Evolutionary conservation across 176 grass and related monocot species (phyloP), one percentile per base, ranked within the genome.

Genomic region (Tuctoria greenei): DNA sequence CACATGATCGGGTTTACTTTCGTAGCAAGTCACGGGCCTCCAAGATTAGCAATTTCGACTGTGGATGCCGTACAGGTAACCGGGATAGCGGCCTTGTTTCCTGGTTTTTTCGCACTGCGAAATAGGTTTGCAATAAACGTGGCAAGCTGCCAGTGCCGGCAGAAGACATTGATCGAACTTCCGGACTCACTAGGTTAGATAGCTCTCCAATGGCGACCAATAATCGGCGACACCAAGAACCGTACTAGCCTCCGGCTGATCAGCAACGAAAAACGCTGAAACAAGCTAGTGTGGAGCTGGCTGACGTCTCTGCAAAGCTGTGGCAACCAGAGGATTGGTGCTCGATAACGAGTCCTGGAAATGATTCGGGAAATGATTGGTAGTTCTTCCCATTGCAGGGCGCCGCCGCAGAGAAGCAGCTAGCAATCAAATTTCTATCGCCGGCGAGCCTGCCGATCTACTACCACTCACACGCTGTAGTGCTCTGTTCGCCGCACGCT

Each of bases 301-400:
- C 41, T 26, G 71, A 50, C n/a, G 46, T 26, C 31, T 23, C 31
- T 25, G 70, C 47, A 47, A 39, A 24, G 43, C 35, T n/a, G 66
- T 51, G 78, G 64, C 4, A 35, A 59, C 18, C 34, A 36, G 31
- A 11, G 61, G 17, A 64, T 28, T 27, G 27, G 28, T 36, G 16
- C 31, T 36, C 15, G 7, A 4, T 24, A 6, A 6, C 38, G 34
- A 50, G 8, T 15, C 51, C 50, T 68, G 60, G 69, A 74, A 79
- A 82, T 86, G 28, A 83, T 84, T 80, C 50, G 7, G 28, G 65
- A 50, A 47, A 90, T 87, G 51, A 86, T 84, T 66, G 21, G 42
- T 44, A 35, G 8, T 67, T 80, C 37, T 68, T 84, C 46, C 56
- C 65, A 56, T 34, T 12, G 67, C 18, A 1, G 55, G 2, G 67